Percentiles rank a stretch among this genome's conserved stretches.
Evolutionary conservation across 2,329 filamentous ascomycete species (phyloP).

Genomic region (Aureobasidium sp.): DNA sequence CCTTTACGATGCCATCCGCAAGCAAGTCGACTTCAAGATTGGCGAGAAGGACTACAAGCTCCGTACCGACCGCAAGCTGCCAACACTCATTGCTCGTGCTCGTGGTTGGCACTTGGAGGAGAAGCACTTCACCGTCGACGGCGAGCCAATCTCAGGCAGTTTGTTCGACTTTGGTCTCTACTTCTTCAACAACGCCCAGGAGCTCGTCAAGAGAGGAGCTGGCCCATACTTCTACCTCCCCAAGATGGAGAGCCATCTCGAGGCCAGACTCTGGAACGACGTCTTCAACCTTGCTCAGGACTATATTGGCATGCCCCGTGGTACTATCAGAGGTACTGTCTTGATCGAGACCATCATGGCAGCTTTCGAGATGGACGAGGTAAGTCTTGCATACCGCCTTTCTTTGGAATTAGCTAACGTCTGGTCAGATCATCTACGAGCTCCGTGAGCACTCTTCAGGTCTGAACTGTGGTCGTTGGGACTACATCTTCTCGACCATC

Average conservation of each 20-base stretch:
- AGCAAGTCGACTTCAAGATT: constrained; percentile 92
- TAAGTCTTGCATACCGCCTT: constrained; percentile 19
- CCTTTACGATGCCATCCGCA: constrained; percentile 90
- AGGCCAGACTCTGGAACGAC: constrained; percentile 97
- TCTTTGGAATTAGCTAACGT: neutral
- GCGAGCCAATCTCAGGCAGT: constrained; percentile 83
- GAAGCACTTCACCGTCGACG: constrained; percentile 94
- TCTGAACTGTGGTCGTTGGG: constrained; percentile 97
- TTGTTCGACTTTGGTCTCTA: constrained; percentile 98
- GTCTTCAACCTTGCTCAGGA: constrained; percentile 95
- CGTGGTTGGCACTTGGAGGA: constrained; percentile 97
- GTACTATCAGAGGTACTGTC: constrained; percentile 89
- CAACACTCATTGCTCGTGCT: constrained; percentile 88
- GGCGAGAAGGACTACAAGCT: constrained; percentile 96
- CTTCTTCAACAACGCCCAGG: constrained; percentile 96
- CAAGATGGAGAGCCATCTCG: constrained; percentile 96
- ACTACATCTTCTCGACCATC: constrained; percentile 99
- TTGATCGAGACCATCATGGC: constrained; percentile 97
- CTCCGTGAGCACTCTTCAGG: constrained; percentile 92
- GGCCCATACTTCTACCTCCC: constrained; percentile 98
- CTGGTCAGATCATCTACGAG: constrained; percentile 80
- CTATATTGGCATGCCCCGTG: constrained; percentile 78
- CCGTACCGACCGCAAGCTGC: constrained; percentile 75
- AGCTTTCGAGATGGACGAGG: constrained; percentile 98
- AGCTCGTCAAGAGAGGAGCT: constrained; percentile 72